Base-by-base conservation (phyloP, 805 yeast species). In the Candida argentea region DNA sequence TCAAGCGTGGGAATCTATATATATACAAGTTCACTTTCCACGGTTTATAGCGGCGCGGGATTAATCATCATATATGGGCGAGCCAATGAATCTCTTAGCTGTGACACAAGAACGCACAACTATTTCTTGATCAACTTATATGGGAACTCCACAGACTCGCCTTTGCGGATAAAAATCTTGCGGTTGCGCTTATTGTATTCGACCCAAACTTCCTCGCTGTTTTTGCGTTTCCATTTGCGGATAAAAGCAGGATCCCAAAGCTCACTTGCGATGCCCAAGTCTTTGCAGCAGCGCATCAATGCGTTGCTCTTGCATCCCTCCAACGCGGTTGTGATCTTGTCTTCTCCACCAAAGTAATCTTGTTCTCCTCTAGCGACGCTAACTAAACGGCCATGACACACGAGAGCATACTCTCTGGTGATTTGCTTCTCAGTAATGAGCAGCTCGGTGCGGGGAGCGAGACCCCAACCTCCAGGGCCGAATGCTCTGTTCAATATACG, bases 381-480 rank as follows among this genome's bases (percentile, higher is more conserved):
- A 2, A 91, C 94, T 28, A 91, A 61, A 38, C 94, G 69, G 1
- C 97, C 97, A 33, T 79, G 74, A 40, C 94, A 80, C 3, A 91
- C 66, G 28, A 91, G 60, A 0, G 84, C 96, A 47, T 85, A 91
- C 49, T 91, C 98, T 38, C 97, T 67, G 7, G 95, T 84, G 18
- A 91, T 76, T 27, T 75, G 66, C 36, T 70, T 74, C 17, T 75
- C 68, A 2, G 94, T 79, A 18, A 91, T 73, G 29, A 73, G 61
- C 1, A 94, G 80, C 38, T 82, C 89, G 0, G 94, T 76, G 31
- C 98, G 63, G 7, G 98, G 97, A 1, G 93, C 95, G 31, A 91
- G 61, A 1, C 97, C 97, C 98, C 98, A 91, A 2, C 94, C 96
- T 16, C 98, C 98, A 5, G 98, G 95, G 3, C 98, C 98, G 61